phyloP scores from a whole-genome alignment of 176 grass and related monocot genomes.

The Paspalum vaginatum region DNA sequence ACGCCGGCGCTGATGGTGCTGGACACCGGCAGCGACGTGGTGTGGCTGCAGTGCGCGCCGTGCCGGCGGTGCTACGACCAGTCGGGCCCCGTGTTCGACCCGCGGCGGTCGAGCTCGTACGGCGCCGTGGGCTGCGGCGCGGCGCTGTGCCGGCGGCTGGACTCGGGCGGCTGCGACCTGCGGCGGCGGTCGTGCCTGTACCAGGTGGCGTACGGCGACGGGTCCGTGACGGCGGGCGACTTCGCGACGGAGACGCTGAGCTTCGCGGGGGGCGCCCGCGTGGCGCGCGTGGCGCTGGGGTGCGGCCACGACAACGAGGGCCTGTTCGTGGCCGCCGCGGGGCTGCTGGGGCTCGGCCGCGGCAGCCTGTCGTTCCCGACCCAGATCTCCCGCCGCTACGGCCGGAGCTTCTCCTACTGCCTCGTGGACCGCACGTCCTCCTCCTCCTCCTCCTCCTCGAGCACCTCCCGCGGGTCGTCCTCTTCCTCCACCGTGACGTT shows the following conservation, averaged over 20 bases:
- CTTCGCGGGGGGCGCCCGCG: constrained; percentile 69
- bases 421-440: constrained; percentile 76
- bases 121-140: constrained; percentile 59
- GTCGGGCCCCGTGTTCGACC: constrained; percentile 74
- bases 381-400: constrained; percentile 71
- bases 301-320: constrained; percentile 98
- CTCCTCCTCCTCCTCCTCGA: neutral
- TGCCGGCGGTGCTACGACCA: constrained; percentile 90
- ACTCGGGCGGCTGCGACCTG: constrained; percentile 78
- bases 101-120: constrained; percentile 72
- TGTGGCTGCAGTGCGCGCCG: constrained; percentile 89
- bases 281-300: constrained; percentile 68
- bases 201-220: constrained; percentile 95
- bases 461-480: neutral
- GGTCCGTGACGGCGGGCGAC: constrained; percentile 78
- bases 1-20: constrained; percentile 82
- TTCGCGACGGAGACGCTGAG: constrained; percentile 85
- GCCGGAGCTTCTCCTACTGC: constrained; percentile 85
- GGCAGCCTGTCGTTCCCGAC: constrained; percentile 80
- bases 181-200: constrained; percentile 75
- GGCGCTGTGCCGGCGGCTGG: constrained; percentile 68
- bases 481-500: constrained; percentile 62
- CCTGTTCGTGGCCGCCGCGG: constrained; percentile 82
- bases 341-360: constrained; percentile 83
- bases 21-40: constrained; percentile 90